Evolutionary conservation across 345 rosid genomes (phyloP), one percentile per base, ranked within the genome.

Genomic region (Euphorbia lathyris): DNA sequence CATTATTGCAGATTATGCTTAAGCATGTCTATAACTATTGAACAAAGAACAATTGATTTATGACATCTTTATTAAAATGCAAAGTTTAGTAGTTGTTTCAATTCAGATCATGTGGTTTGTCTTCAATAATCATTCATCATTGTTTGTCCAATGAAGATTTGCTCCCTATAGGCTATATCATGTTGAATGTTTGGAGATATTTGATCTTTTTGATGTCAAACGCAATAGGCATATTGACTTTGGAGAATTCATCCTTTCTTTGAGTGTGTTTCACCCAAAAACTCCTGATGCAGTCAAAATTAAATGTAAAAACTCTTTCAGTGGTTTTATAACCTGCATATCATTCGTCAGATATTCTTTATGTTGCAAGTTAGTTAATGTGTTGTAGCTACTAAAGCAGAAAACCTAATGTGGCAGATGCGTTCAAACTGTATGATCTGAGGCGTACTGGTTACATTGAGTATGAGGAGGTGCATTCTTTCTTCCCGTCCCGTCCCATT

Each of bases 281-380:
- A 56, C 60, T 56, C 32, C 60, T 56, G 60, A 56, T 23, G 60
- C 60, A 23, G 60, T 56, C 60, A 56, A 56, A 56, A 25, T 25
- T 9, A 56, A 56, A 25, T 56, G 60, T 56, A 26, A 56, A 29
- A 56, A 25, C 25, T 55, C 26, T 55, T 4, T 55, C 9, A 26
- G 2, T 56, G 11, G 26, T 56, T 56, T 25, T 56, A 2, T 55
- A 1, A 55, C 27, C 23, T 20, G 7, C 58, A 4, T 20, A 20
- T n/a, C 9, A 25, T 55, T 55, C 26, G 2, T n/a, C 27, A 56
- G 26, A 1, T 56, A n/a, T n/a, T n/a, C n/a, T 23, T 23, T 45
- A 9, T 11, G 3, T 45, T 45, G 50, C 6, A 25, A 56, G 60
- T 25, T 4, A 56, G 26, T 9, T 23, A 56, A 1, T 56, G 11